A percentile compares a stretch with the other conserved stretches of the same genome.
Evolutionary conservation across 305 asterid genomes (phyloP).

Genomic region (Fraxinus nigra): DNA sequence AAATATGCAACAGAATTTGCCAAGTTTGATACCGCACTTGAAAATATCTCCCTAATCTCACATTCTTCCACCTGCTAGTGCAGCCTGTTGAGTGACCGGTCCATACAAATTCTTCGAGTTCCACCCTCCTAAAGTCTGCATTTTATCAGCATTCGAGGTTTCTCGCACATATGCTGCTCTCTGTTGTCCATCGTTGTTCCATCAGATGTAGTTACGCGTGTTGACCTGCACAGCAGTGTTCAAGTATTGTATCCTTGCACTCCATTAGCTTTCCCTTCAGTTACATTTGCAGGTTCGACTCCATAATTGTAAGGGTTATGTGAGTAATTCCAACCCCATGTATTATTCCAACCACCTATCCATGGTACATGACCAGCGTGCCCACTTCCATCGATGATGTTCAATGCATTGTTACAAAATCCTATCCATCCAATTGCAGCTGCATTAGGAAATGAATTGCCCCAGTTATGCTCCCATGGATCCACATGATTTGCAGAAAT

Average conservation of each 20-base stretch:
- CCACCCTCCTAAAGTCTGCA: neutral
- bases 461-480: constrained; percentile 28
- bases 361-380: constrained; percentile 17
- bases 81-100: neutral
- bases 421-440: constrained; percentile 35
- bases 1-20: neutral
- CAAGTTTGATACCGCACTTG: neutral
- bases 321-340: constrained; percentile 26
- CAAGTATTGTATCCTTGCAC: constrained; percentile 20
- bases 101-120: neutral
- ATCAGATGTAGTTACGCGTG: constrained; percentile 16
- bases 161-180: constrained; percentile 5
- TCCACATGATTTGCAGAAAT: constrained; percentile 13
- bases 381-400: constrained; percentile 19
- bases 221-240: constrained; percentile 6
- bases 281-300: neutral
- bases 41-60: neutral
- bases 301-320: constrained; percentile 11
- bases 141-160: neutral
- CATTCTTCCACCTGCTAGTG: neutral
- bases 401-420: constrained; percentile 5
- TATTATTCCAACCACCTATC: constrained; percentile 37
- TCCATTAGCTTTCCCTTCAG: constrained; percentile 1
- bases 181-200: constrained; percentile 11
- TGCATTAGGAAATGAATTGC: constrained; percentile 25